Conservation (phyloP, 1,284 basidiomycete genomes). For the Sanghuangporus weigelae region DNA sequence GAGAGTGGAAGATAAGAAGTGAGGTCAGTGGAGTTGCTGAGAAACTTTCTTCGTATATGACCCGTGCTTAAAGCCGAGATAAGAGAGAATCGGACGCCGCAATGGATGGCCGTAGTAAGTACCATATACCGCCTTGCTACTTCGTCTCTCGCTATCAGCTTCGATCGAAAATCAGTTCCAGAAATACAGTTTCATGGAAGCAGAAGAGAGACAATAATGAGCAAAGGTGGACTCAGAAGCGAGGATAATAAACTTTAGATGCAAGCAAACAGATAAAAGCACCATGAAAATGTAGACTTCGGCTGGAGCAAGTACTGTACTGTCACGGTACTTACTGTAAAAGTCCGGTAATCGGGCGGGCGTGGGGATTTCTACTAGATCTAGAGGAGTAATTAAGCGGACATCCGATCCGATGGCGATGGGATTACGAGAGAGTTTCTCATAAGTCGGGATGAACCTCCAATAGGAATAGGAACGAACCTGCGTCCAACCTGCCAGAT, state of each 20-base stretch:
- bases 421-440: background rate
- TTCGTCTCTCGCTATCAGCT: background rate
- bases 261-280: background rate
- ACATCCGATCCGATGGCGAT: too few relatives aligned
- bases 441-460: background rate
- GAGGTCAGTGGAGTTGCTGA: constrained; percentile 1
- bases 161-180: background rate
- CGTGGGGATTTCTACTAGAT: background rate
- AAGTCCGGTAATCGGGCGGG: background rate
- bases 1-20: constrained; percentile 5
- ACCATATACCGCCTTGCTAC: background rate
- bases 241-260: background rate
- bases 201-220: too few relatives aligned
- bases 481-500: background rate
- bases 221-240: background rate
- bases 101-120: background rate
- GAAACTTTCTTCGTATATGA: background rate
- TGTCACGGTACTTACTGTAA: background rate
- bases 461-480: background rate
- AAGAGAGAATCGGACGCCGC: background rate
- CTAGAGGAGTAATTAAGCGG: background rate
- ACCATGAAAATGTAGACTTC: too few relatives aligned
- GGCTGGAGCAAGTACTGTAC: too few relatives aligned
- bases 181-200: background rate
- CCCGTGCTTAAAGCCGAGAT: constrained; percentile 2